These are phyloP conservation scores for Diaporthe ilicicola DNA, from an alignment of 2,329 filamentous ascomycete species.

Conservation along the genomic window DNA sequence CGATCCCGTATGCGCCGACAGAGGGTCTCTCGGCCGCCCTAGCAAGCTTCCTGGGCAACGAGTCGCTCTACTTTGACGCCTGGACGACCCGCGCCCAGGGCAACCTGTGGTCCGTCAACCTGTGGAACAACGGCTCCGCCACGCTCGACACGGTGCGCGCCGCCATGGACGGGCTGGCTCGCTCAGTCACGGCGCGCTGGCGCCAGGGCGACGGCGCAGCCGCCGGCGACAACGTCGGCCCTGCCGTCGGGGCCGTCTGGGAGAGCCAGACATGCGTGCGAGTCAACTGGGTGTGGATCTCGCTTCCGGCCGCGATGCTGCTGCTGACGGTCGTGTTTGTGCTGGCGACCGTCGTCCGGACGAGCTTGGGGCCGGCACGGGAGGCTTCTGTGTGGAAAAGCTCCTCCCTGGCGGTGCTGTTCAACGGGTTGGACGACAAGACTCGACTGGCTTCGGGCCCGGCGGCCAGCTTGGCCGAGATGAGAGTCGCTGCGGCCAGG, in stretches of 20 bases:
- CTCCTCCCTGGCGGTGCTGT: not conserved
- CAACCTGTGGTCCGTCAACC: not conserved
- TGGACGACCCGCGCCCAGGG: not conserved
- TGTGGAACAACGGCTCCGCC: not conserved
- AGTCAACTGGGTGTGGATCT: not conserved
- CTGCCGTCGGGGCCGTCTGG: not conserved
- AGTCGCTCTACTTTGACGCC: not conserved
- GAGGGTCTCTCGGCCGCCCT: not conserved
- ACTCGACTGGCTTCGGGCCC: not conserved
- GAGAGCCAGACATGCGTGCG: not conserved
- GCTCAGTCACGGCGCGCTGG: not conserved
- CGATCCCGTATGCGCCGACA: accelerated
- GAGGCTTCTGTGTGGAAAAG: not conserved
- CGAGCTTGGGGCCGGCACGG: not conserved
- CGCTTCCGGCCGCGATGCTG: not conserved
- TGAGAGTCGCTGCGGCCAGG: not conserved
- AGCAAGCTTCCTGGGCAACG: not conserved
- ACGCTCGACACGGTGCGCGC: not conserved
- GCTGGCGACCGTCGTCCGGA: not conserved
- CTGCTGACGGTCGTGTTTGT: not conserved
- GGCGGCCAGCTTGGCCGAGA: not conserved
- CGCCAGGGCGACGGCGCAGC: not conserved
- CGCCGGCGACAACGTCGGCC: not conserved
- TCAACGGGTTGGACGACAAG: not conserved
- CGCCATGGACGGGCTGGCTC: not conserved